These are phyloP conservation scores for Stellera chamaejasme DNA, from an alignment of 345 rosid species.

Conservation along the genomic window DNA sequence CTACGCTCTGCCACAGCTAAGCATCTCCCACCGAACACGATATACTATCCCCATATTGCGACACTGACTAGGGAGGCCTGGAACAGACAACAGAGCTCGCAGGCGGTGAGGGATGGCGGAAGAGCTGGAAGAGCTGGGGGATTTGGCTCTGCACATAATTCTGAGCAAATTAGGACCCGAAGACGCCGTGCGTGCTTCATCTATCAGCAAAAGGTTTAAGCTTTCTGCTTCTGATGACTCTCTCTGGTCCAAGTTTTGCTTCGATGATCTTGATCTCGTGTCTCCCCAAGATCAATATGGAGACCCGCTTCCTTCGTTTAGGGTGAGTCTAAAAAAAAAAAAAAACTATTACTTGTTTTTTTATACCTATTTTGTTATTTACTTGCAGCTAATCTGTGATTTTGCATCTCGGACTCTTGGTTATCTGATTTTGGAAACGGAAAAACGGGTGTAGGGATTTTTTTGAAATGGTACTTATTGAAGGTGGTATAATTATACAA, in stretches of 20 bases:
- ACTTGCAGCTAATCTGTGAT: too few species aligned
- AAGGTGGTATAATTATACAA: too few species aligned
- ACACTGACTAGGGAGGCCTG: too few species aligned
- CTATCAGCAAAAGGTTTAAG: constrained; percentile 45
- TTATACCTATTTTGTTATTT: too few species aligned
- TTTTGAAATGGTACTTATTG: too few species aligned
- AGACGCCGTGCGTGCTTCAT: constrained; percentile 36
- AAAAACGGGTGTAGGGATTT: too few species aligned
- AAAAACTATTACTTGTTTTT: background rate
- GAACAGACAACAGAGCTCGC: too few species aligned
- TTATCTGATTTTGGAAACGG: too few species aligned
- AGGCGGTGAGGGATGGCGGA: background rate
- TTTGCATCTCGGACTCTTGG: too few species aligned
- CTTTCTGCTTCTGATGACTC: constrained; percentile 53
- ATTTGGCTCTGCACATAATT: constrained; percentile 45
- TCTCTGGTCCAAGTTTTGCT: constrained; percentile 65
- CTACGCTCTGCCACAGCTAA: too few species aligned
- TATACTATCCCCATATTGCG: too few species aligned
- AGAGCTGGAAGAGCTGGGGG: constrained; percentile 51
- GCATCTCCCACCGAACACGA: too few species aligned
- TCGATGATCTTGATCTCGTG: constrained; percentile 48
- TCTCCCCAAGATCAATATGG: constrained; percentile 64
- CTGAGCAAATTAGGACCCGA: constrained; percentile 46
- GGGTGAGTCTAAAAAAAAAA: constrained; percentile 35
- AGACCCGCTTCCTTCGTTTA: constrained; percentile 54